Base-by-base conservation (phyloP, 495 filamentous ascomycete species). In the Hyaloscypha variabilis region DNA sequence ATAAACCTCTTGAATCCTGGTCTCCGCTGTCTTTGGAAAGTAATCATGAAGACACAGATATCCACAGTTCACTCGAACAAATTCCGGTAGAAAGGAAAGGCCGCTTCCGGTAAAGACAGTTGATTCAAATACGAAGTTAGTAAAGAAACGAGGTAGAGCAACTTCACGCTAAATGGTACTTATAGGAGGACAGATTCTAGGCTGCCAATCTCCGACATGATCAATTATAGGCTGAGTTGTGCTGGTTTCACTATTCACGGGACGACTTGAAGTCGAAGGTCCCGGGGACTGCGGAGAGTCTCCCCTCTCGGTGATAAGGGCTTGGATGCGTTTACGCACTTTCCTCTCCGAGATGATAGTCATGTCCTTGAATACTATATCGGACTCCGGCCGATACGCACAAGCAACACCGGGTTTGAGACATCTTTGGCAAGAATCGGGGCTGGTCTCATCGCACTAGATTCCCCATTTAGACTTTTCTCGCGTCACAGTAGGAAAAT, bases 361-460 rank as follows among this genome's bases (percentile, higher is more conserved):
- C 52, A 55, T 25, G 14, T 55, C 52, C 24, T 24, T 55, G 24
- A 55, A 55, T 55, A 55, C 52, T 55, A 55, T 6, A 21, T 55
- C 52, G 31, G 24, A 55, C 24, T 55, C 52, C n/a, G 52, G 52
- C 26, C 24, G 19, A 28, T 55, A 55, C 52, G 5, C 52, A 24
- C 23, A 55, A 6, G 52, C 14, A 24, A 28, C 52, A 6, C 52
- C 52, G 14, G 52, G 26, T 25, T 25, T 55, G 19, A 55, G n/a
- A 24, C 52, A 55, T 14, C 23, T 23, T 28, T 24, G 24, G 14
- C 52, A 55, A 28, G 52, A 19, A 6, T 36, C 13, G 6, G 31
- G 52, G n/a, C 14, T 28, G 26, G 28, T 55, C 23, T 55, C 52
- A 21, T 55, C 52, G 29, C 57, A 46, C 29, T 46, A 34, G 6